Base-by-base conservation (phyloP, 371 early-diverging fungal species). In the Actinomucor elegans region DNA sequence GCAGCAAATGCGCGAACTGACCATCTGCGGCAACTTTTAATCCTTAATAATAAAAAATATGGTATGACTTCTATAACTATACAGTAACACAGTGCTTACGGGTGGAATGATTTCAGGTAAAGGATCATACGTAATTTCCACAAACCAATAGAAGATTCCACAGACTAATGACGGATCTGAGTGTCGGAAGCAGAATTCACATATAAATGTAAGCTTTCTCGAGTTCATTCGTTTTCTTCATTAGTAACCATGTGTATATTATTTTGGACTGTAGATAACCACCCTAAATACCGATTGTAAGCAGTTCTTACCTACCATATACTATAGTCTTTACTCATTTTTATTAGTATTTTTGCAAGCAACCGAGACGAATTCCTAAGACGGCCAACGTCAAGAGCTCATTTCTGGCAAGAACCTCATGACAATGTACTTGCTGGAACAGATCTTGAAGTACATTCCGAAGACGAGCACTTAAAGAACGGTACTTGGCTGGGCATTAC, bases 1-100 rank as follows among this genome's bases (percentile, higher is more conserved):
- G 72, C 83, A 85, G 63, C 91, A 93, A 69, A 91, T 97, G 91
- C 76, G 94, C 24, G 90, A 90, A 47, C 74, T 97, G 55, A 83
- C 87, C 35, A 97, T 97, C 46, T 94, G 94, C 69, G 86, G 88
- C n/a, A 77, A 76, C 52, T 76, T 76, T 57, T 73, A 76, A 44
- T 7, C 8, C 6, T 23, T 9, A 26, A 41, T 41, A 41, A 27
- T 46, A 32, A 20, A 46, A 12, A 8, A 1, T 4, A 18, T 32
- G 33, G 15, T n/a, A 32, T 46, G 12, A 32, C 10, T 20, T 40
- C 40, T 12, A 40, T 20, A 20, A 11, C 15, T 9, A n/a, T 38
- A 17, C 14, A 20, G 38, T 38, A 17, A 1, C 21, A 12, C 36
- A 14, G n/a, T 36, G 36, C 15, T 6, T 5, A 14, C 14, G 6